Percentiles rank a stretch among this genome's conserved stretches.
Conservation (phyloP, 208 protist genomes). For the Acanthamoeba polyphaga region DNA sequence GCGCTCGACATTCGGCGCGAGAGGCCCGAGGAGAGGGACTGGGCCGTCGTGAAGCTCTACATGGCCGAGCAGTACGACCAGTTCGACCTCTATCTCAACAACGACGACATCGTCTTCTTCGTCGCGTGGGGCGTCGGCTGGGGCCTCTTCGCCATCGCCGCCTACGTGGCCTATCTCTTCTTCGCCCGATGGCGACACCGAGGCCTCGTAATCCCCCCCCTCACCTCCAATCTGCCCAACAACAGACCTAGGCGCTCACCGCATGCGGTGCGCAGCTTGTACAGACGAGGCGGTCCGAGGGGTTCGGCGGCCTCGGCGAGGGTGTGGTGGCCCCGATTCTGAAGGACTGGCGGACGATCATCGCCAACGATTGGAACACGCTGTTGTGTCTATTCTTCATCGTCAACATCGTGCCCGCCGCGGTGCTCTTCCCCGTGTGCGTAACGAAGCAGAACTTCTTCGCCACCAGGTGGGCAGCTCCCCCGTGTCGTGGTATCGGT, state of each 20-base stretch:
- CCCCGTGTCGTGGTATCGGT: too few species aligned
- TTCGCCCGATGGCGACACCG: neutral
- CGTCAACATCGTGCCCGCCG: slow-evolving; percentile 37
- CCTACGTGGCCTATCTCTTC: slow-evolving; percentile 37
- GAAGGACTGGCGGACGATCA: neutral
- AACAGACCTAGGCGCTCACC: neutral
- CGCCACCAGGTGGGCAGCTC: neutral
- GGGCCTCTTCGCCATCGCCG: slow-evolving; percentile 13
- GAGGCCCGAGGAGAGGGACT: slow-evolving; percentile 1
- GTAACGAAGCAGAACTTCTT: slow-evolving; percentile 35
- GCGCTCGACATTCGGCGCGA: slow-evolving; percentile 1
- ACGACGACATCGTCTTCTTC: slow-evolving; percentile 25
- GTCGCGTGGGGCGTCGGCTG: neutral
- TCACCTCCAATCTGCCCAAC: too few species aligned
- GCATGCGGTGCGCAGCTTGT: too few species aligned
- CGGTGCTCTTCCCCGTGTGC: slow-evolving; percentile 2
- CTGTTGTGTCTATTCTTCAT: slow-evolving; percentile 35
- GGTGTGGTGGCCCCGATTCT: neutral
- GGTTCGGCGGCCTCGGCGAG: neutral
- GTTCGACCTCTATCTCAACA: slow-evolving; percentile 56
- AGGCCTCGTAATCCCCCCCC: neutral
- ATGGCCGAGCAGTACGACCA: slow-evolving; percentile 62
- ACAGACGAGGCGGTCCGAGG: neutral
- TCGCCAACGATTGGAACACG: slow-evolving; percentile 18
- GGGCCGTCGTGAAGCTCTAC: slow-evolving; percentile 36